A percentile compares a stretch with the other conserved stretches of the same genome.
phyloP scores from a whole-genome alignment of 2,329 filamentous ascomycete genomes.

The Talaromyces marneffei region DNA sequence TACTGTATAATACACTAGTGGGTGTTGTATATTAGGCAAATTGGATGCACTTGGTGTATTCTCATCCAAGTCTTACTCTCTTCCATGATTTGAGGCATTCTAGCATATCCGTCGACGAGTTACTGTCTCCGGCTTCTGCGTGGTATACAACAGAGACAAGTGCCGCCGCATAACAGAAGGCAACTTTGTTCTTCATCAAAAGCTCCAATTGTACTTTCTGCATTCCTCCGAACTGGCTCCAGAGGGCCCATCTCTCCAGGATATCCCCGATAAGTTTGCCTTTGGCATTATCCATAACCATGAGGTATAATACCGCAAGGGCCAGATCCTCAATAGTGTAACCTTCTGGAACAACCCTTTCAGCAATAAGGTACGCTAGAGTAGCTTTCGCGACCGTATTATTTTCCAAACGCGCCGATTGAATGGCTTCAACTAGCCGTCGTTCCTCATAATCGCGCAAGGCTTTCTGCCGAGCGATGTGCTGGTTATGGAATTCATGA shows the following conservation, averaged over 20 bases:
- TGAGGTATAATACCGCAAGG: constrained; percentile 24
- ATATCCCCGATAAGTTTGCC: constrained; percentile 21
- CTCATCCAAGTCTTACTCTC: constrained; percentile 25
- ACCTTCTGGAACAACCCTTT: constrained; percentile 20
- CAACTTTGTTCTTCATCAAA: constrained; percentile 19
- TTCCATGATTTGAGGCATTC: constrained; percentile 27
- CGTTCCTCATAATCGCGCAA: constrained; percentile 21
- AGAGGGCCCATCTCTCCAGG: constrained; percentile 25
- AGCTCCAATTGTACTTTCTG: constrained; percentile 21
- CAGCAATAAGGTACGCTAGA: constrained; percentile 21
- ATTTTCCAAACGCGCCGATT: constrained; percentile 22
- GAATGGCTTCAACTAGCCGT: constrained; percentile 22
- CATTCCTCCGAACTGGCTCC: constrained; percentile 23
- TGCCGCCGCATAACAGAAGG: constrained; percentile 24
- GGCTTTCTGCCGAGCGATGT: constrained; percentile 13
- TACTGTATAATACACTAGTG: background rate
- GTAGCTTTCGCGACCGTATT: constrained; percentile 21
- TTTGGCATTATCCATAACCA: constrained; percentile 21
- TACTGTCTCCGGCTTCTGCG: constrained; percentile 16
- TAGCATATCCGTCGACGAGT: constrained; percentile 24
- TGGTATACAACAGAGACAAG: constrained; percentile 22
- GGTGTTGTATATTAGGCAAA: background rate
- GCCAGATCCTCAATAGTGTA: constrained; percentile 21
- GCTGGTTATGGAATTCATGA: constrained; percentile 18
- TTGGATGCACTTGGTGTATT: too few species aligned